Conservation (phyloP, 805 yeast species). For the Pachysolen tannophilus region DNA sequence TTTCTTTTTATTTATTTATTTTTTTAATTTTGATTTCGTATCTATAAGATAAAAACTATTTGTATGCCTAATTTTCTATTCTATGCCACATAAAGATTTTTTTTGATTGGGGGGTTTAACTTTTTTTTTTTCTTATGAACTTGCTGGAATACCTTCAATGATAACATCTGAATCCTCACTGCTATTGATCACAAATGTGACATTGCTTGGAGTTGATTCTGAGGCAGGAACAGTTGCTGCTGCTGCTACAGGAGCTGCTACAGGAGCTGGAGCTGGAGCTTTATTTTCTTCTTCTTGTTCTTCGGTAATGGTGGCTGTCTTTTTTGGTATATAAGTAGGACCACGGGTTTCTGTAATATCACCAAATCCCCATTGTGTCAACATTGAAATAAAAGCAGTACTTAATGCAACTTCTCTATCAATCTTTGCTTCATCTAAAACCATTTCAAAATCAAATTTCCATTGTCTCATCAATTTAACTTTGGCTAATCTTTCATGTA, state of each 20-base stretch:
- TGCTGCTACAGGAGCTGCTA: background rate
- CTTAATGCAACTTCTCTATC: slow-evolving; percentile 47
- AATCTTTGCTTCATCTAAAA: slow-evolving; percentile 37
- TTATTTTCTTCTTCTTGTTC: slow-evolving; percentile 5
- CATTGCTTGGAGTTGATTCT: background rate
- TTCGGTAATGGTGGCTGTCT: slow-evolving; percentile 8
- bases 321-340: slow-evolving; percentile 28
- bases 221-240: no score
- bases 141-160: no score
- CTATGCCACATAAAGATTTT: no score
- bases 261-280: no score
- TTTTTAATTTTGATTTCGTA: no score
- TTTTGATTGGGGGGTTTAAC: no score
- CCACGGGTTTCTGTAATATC: slow-evolving; percentile 45
- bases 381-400: slow-evolving; percentile 55
- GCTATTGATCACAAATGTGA: slow-evolving; percentile 10
- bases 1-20: no score
- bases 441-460: slow-evolving; percentile 51
- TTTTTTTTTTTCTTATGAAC: no score
- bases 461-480: slow-evolving; percentile 51
- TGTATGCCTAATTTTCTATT: no score
- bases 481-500: slow-evolving; percentile 43
- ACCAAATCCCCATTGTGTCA: slow-evolving; percentile 61
- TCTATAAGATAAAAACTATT: no score
- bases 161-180: slow-evolving; percentile 21